Evolutionary conservation across 768 basidiomycete species (phyloP), one percentile per base, ranked within the genome.

Genomic region (Pleurotus salmoneostramineus): DNA sequence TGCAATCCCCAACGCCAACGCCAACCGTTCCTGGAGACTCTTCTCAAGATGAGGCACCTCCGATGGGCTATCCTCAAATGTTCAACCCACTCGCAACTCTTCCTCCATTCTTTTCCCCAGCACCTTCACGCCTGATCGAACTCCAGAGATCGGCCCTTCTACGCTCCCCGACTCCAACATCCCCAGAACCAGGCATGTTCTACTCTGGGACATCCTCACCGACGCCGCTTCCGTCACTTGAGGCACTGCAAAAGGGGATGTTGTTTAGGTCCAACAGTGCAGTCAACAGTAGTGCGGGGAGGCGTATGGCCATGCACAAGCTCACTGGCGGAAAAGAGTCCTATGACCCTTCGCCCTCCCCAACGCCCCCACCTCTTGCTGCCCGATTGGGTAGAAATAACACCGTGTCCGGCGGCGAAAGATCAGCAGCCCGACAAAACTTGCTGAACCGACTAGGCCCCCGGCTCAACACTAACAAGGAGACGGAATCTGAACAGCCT

Each of bases 231-330:
- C 92, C 92, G 0, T 83, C 90, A 3, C 77, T 96, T 5, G 89
- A 92, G 64, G 89, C 88, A 17, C 74, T 95, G 37, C 87, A 87
- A 66, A 83, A 78, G 65, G 88, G 88, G 12, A 55, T 55, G 52
- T 81, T 97, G 2, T 87, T 91, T 66, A 87, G 95, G 15, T 95
- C 95, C 2, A 95, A 95, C 68, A 95, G 94, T 65, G 91, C 91
- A n/a, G 90, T 89, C 17, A 81, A 88, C 54, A 82, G 86, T 51
- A 82, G 88, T 66, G 85, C 84, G 33, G 74, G 75, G 34, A 76
- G 89, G 48, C 81, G 83, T 64, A 74, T 85, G 70, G 93, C 93
- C 3, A 84, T 96, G 83, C 85, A 85, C 61, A 95, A 93, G 68
- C 76, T 97, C 56, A 93, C 89, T 1, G 89, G 91, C 42, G 88